Evolutionary conservation across 176 grass and related monocot species (phyloP).

Genomic region (Aegilops tauschii): DNA sequence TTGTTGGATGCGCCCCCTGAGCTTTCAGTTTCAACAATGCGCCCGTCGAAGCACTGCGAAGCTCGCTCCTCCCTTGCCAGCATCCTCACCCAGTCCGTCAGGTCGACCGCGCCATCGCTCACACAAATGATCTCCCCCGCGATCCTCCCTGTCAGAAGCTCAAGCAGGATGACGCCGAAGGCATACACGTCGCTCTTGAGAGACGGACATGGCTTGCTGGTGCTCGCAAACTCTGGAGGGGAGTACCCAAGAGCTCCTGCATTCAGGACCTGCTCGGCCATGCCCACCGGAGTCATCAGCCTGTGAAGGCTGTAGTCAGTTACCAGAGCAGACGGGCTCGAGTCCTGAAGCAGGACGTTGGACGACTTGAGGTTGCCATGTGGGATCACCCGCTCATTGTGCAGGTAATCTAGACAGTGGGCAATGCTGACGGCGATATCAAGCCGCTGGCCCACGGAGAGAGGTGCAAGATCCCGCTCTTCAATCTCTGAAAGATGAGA

Average conservation of each 20-base stretch:
- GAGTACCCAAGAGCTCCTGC: conserved; percentile 77
- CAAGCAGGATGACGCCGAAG: conserved; percentile 80
- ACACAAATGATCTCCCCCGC: conserved; percentile 76
- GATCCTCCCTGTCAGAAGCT: conserved; percentile 76
- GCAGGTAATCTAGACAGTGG: conserved; percentile 71
- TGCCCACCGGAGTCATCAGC: conserved; percentile 69
- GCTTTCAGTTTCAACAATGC: conserved; percentile 26
- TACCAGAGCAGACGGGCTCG: conserved; percentile 44
- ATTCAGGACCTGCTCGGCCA: conserved; percentile 74
- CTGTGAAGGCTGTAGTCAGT: conserved; percentile 78
- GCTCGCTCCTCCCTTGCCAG: conserved; percentile 57
- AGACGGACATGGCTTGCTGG: conserved; percentile 82
- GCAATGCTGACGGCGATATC: conserved; percentile 54
- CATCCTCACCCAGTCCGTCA: conserved; percentile 91
- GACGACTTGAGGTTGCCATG: conserved; percentile 88
- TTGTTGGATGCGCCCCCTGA: conserved; percentile 23
- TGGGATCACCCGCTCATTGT: conserved; percentile 78
- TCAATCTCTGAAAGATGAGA: conserved; percentile 47
- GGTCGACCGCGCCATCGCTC: conserved; percentile 64
- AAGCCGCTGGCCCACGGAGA: conserved; percentile 58
- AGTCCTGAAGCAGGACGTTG: conserved; percentile 64
- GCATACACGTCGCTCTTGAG: conserved; percentile 90
- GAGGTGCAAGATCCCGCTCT: conserved; percentile 52
- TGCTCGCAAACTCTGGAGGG: conserved; percentile 81
- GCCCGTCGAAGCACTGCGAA: conserved; percentile 68